Evolutionary conservation across 371 early-diverging fungal species (phyloP), one percentile per base, ranked within the genome.

Genomic region (Vavraia culicis): DNA sequence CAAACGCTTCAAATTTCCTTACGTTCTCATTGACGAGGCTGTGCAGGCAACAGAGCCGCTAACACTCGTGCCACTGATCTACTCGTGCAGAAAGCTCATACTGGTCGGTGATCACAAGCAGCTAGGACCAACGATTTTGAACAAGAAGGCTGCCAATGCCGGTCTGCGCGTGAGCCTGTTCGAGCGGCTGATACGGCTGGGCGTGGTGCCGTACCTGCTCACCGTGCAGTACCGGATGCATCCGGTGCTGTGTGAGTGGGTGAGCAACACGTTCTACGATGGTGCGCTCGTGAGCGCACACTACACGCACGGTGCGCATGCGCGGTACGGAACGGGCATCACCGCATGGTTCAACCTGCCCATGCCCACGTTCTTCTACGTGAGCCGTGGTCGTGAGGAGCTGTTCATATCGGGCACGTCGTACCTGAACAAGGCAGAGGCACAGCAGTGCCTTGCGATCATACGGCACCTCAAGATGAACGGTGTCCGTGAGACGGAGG

Each of bases 41-140:
- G 85, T 86, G 23, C 96, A 95, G 61, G 76, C 85, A 0, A 77
- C 85, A 14, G 94, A 95, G 62, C 71, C 85, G 16, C 76, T 79
- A 37, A 77, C 88, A 1, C 79, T 90, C 61, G 88, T 88, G 60
- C 88, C 90, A 10, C 61, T 91, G 7, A 77, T 79, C 41, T 77
- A 80, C 80, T 78, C 57, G 78, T 78, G 22, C 73, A 75, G 5
- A 35, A 76, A 78, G 31, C 79, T 83, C 56, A 75, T 95, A 38
- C 69, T 91, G 9, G 87, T 90, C n/a, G 93, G 91, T 41, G 89
- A 93, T 71, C 88, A 88, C 0, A 80, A 85, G 55, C 94, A 93
- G 67, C 73, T 95, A 1, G 52, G 52, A 7, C 57, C 57, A 42
- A 56, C 57, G 8, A 21, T 56, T 5, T 32, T 56, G 9, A 51